These are phyloP conservation scores for Fusarium luffae DNA, from an alignment of 2,329 filamentous ascomycete species.

Conservation along the genomic window DNA sequence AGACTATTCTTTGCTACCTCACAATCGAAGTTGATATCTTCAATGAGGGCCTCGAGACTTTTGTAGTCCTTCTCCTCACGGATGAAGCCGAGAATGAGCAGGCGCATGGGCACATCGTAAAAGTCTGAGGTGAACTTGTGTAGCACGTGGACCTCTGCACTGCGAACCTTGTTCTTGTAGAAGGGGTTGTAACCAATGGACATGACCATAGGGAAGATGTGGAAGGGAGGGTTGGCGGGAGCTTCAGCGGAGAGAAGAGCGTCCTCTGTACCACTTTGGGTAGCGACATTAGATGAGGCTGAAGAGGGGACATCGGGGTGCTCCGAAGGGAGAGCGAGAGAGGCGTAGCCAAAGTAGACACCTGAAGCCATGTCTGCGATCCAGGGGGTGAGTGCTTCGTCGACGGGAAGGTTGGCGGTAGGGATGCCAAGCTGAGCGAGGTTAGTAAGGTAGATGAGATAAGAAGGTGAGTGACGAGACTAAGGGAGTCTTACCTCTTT, in stretches of 20 bases:
- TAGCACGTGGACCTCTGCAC: constrained; percentile 91
- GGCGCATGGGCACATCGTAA: constrained; percentile 81
- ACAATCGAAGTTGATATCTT: constrained; percentile 91
- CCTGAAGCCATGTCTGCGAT: constrained; percentile 75
- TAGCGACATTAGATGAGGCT: constrained; percentile 5
- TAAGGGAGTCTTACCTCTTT: constrained; percentile 73
- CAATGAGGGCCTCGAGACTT: constrained; percentile 81
- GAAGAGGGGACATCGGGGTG: constrained; percentile 56
- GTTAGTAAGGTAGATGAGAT: constrained; percentile 1
- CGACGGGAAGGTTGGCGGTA: constrained; percentile 90
- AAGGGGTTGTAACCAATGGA: constrained; percentile 97
- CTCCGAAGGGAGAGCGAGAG: constrained; percentile 68
- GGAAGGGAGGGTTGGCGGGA: constrained; percentile 43
- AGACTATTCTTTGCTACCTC: constrained; percentile 82
- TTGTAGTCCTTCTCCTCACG: constrained; percentile 90
- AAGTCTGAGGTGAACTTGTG: constrained; percentile 83
- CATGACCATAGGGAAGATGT: constrained; percentile 87
- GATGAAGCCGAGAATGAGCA: constrained; percentile 88
- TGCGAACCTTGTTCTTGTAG: constrained; percentile 90
- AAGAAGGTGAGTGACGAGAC: background rate
- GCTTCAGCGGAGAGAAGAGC: constrained; percentile 23
- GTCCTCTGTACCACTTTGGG: constrained; percentile 25
- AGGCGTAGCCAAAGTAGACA: constrained; percentile 94
- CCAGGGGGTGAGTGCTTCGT: constrained; percentile 69
- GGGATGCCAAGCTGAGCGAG: constrained; percentile 84